Evolutionary conservation across 2,329 filamentous ascomycete species (phyloP).

Genomic region (Penicillium sclerotiorum): DNA sequence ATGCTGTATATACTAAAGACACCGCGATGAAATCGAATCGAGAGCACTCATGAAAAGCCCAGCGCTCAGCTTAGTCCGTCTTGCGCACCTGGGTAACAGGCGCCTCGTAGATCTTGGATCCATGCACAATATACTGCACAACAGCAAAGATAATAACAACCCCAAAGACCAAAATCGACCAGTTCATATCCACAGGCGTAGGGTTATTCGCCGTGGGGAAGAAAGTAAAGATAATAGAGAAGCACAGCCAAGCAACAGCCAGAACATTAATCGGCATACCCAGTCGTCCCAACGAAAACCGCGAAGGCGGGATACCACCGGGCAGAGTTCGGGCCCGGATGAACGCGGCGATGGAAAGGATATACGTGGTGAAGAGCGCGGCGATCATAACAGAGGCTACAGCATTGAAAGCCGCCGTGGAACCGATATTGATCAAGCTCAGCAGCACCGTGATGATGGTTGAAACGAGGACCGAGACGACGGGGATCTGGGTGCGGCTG

Average conservation of each 20-base stretch:
- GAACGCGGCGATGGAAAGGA: slow-evolving; percentile 41
- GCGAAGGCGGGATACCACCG: slow-evolving; percentile 22
- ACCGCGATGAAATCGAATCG: neutral
- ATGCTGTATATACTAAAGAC: slow-evolving; percentile 5
- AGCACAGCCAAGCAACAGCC: slow-evolving; percentile 29
- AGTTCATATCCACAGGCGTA: slow-evolving; percentile 26
- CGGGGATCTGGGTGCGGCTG: slow-evolving; percentile 43
- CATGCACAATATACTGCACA: slow-evolving; percentile 24
- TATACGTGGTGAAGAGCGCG: slow-evolving; percentile 56
- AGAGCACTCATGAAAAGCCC: neutral
- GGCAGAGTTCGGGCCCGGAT: slow-evolving; percentile 24
- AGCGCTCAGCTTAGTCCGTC: slow-evolving; percentile 7
- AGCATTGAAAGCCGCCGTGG: slow-evolving; percentile 56
- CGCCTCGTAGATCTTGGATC: slow-evolving; percentile 23
- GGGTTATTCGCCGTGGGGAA: slow-evolving; percentile 32
- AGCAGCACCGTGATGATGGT: slow-evolving; percentile 40
- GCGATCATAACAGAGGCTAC: slow-evolving; percentile 56
- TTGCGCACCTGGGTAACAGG: slow-evolving; percentile 28
- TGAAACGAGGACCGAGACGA: slow-evolving; percentile 41
- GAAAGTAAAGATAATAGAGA: slow-evolving; percentile 33
- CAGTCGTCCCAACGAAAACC: slow-evolving; percentile 29
- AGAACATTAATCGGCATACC: slow-evolving; percentile 34
- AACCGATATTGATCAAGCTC: slow-evolving; percentile 56
- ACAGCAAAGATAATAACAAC: slow-evolving; percentile 27
- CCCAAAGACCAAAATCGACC: slow-evolving; percentile 30